A percentile compares a stretch with the other conserved stretches of the same genome.
These are phyloP conservation scores for Turritis glabra DNA, from an alignment of 345 rosid genomes.

Conservation along the genomic window DNA sequence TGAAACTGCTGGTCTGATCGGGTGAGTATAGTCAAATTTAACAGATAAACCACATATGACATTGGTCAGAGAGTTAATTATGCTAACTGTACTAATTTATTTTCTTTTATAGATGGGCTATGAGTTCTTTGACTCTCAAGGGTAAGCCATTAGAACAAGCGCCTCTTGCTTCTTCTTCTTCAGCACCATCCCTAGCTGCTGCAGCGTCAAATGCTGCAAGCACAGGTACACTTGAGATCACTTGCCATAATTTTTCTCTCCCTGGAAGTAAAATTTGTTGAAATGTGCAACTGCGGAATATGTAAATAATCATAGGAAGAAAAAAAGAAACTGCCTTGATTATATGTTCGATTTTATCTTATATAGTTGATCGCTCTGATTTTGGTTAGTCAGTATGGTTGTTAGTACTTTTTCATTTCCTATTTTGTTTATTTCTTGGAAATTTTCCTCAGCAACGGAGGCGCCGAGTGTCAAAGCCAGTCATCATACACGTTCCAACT, in stretches of 20 bases:
- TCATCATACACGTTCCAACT: conserved; percentile 56
- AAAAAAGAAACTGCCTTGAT: not conserved
- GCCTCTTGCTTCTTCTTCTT: conserved; percentile 60
- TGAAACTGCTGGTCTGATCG: conserved; percentile 87
- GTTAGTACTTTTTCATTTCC: not conserved
- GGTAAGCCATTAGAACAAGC: conserved; percentile 89
- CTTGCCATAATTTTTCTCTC: not conserved
- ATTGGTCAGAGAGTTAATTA: not conserved
- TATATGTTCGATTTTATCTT: not conserved
- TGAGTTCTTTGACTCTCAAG: conserved; percentile 96
- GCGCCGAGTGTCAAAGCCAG: conserved; percentile 55
- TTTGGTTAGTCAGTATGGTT: not conserved
- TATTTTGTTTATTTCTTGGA: conserved; percentile 2
- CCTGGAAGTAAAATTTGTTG: not conserved
- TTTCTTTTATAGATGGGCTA: conserved; percentile 77
- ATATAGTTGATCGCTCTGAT: not conserved
- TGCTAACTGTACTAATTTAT: conserved; percentile 1
- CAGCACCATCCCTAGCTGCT: conserved; percentile 50
- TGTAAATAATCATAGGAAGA: conserved; percentile 5
- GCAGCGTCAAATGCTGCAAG: conserved; percentile 56
- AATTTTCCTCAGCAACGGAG: conserved; percentile 47
- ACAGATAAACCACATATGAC: not conserved
- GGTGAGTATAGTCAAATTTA: conserved; percentile 50
- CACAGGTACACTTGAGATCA: conserved; percentile 54
- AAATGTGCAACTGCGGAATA: not conserved